Base-by-base conservation (phyloP, 495 filamentous ascomycete species). In the Xylaria curta region DNA sequence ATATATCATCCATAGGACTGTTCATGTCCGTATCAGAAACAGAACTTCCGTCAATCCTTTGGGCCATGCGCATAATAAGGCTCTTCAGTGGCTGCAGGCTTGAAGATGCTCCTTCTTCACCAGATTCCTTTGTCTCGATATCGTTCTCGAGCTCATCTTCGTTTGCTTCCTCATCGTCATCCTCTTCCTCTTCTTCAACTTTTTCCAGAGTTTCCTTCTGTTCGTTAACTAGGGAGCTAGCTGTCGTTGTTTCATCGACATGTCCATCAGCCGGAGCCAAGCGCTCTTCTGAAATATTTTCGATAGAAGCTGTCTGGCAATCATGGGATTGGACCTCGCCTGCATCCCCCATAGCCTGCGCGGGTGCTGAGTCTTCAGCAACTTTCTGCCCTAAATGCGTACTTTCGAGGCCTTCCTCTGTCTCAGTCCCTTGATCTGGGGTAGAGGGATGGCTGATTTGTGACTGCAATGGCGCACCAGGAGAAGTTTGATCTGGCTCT, bases 71-170 rank as follows among this genome's bases (percentile, higher is more conserved):
- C 24, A 75, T 74, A 62, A 76, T 79, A n/a, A 76, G 54, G 26
- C 74, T 72, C 47, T 80, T 78, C 42, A 79, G 65, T 17, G 74
- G 64, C 46, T 72, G 72, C 46, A 79, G 73, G 54, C 49, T 61
- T 24, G 72, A 69, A 64, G 74, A 51, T 8, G 51, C 54, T 0
- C 68, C 49, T 6, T 78, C 49, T 6, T 78, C 78, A 54, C 68
- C 76, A 68, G 78, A 56, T 28, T 73, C 72, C 21, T 75, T 79
- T 21, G 78, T 70, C 7, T 75, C 74, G 1, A 78, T 71, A 44
- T 40, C 58, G 26, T 40, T 26, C 33, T 65, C 72, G 67, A 46
- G 69, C 19, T 75, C 68, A 8, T 72, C 71, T 26, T 80, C 80
- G 3, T 67, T 62, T 36, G 42, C 10, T 36, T 72, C 75, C 2